A percentile compares a stretch with the other conserved stretches of the same genome.
Evolutionary conservation across 805 yeast genomes (phyloP).

Genomic region (Candida cerambycidarum): DNA sequence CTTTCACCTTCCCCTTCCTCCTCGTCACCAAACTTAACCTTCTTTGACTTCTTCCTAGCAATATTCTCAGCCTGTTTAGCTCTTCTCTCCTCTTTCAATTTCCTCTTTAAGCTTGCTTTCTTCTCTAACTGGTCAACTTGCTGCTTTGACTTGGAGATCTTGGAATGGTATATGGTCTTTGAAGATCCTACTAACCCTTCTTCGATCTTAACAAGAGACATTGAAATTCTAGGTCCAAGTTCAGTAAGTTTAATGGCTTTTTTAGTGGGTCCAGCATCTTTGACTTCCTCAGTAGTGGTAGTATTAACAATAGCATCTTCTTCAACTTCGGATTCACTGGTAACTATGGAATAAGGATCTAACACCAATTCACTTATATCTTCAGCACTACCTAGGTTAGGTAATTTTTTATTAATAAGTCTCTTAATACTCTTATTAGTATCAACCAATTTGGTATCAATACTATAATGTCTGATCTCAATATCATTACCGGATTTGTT

Average conservation of each 20-base stretch:
- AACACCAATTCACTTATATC: constrained; percentile 84
- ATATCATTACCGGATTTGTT: constrained; percentile 69
- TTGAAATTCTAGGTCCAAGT: constrained; percentile 84
- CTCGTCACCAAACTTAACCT: constrained; percentile 44
- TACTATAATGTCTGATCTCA: constrained; percentile 86
- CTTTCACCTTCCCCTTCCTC: constrained; percentile 47
- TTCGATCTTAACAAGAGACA: constrained; percentile 80
- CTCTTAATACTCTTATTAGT: constrained; percentile 72
- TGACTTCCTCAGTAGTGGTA: constrained; percentile 13
- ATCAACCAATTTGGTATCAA: constrained; percentile 82
- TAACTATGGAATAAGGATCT: constrained; percentile 79
- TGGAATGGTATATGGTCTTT: constrained; percentile 81
- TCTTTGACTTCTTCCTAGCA: constrained; percentile 67
- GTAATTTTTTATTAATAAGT: constrained; percentile 65
- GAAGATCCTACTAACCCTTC: constrained; percentile 85
- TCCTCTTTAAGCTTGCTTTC: constrained; percentile 60
- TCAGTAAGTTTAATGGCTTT: constrained; percentile 91
- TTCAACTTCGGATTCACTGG: constrained; percentile 92
- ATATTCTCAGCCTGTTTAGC: constrained; percentile 79
- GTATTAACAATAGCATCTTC: constrained; percentile 72
- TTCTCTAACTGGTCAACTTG: constrained; percentile 65
- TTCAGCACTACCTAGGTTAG: constrained; percentile 61
- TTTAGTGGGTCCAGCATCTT: constrained; percentile 41
- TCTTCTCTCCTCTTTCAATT: constrained; percentile 68
- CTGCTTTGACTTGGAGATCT: constrained; percentile 57